Evolutionary conservation across 2,329 filamentous ascomycete species (phyloP).

Genomic region (Alternaria atra): DNA sequence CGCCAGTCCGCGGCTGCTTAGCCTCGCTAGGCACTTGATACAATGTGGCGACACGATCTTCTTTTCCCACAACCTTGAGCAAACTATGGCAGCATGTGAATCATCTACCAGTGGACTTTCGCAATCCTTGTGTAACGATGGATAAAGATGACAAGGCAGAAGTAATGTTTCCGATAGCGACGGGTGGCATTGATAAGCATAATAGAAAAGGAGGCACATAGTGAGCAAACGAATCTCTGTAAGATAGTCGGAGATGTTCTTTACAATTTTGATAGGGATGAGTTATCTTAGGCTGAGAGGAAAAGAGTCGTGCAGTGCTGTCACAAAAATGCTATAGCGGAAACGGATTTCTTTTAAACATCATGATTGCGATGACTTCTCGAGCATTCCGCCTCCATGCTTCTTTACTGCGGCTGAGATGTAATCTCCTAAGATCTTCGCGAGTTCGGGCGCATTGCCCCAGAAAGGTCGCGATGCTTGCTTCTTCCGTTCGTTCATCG

Average conservation of each 20-base stretch:
- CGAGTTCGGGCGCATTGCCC: not conserved
- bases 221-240: not conserved
- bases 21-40: slow-evolving; percentile 20
- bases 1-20: not conserved
- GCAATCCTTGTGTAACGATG: not conserved
- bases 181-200: slow-evolving; percentile 27
- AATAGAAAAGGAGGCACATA: slow-evolving; percentile 31
- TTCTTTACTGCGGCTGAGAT: not conserved
- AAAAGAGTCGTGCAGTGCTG: not conserved
- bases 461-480: not conserved
- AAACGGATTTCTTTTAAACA: not conserved
- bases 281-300: not conserved
- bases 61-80: slow-evolving; percentile 30
- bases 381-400: not conserved
- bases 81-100: slow-evolving; percentile 9
- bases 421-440: slow-evolving; percentile 2
- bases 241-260: not conserved
- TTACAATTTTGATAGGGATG: not conserved
- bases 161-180: slow-evolving; percentile 25
- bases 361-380: not conserved
- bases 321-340: not conserved
- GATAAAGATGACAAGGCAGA: slow-evolving; percentile 24
- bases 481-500: not conserved
- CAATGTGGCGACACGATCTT: slow-evolving; percentile 28
- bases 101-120: slow-evolving; percentile 10